Conservation (phyloP, 306 rosid genomes). For the Hippophae tibetana region DNA sequence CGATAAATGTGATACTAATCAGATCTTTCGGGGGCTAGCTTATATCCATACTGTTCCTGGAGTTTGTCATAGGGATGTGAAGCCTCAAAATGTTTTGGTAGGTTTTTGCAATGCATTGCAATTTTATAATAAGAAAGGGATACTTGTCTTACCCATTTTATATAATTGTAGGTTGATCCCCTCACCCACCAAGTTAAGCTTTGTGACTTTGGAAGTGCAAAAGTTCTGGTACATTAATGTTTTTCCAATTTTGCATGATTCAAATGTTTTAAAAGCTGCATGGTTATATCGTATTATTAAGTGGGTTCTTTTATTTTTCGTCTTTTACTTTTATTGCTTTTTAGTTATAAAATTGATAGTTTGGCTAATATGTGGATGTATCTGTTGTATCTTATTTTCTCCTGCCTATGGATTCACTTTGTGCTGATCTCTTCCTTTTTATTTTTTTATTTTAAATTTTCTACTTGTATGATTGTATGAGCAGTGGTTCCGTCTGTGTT, state of each 20-base stretch:
- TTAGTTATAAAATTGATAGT: too few relatives aligned
- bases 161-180: conserved; percentile 63
- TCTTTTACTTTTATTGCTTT: too few relatives aligned
- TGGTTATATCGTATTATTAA: too few relatives aligned
- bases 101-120: conserved; percentile 13
- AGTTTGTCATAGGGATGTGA: conserved; percentile 88
- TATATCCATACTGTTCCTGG: conserved; percentile 88
- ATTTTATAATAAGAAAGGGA: background rate
- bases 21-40: conserved; percentile 93
- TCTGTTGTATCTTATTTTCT: too few relatives aligned
- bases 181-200: conserved; percentile 92
- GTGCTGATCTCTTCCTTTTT: too few relatives aligned
- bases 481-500: too few relatives aligned
- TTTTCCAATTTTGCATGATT: conserved; percentile 3
- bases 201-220: conserved; percentile 95
- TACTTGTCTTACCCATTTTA: conserved; percentile 7
- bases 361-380: too few relatives aligned
- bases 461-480: too few relatives aligned
- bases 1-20: conserved; percentile 19
- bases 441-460: too few relatives aligned
- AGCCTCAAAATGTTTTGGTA: conserved; percentile 94
- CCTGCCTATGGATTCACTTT: too few relatives aligned
- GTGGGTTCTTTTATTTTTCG: too few relatives aligned
- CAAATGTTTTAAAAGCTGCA: background rate
- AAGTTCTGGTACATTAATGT: conserved; percentile 60